phyloP scores from a whole-genome alignment of 768 basidiomycete species.

The Russula brevipes region DNA sequence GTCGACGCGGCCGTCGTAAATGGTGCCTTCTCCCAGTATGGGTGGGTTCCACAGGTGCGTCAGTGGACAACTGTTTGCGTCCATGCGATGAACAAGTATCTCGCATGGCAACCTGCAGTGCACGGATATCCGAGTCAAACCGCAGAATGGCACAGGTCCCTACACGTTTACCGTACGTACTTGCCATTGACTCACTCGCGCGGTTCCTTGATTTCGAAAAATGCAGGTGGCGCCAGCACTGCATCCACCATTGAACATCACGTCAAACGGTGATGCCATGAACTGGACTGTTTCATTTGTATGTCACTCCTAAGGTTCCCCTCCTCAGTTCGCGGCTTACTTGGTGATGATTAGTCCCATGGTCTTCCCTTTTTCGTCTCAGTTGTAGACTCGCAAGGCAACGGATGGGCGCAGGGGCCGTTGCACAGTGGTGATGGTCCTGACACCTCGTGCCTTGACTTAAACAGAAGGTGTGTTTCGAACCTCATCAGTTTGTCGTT shows the following conservation, averaged over 20 bases:
- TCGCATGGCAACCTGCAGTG: slow-evolving; percentile 37
- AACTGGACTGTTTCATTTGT: slow-evolving; percentile 55
- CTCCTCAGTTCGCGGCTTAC: slow-evolving; percentile 22
- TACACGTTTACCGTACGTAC: slow-evolving; percentile 50
- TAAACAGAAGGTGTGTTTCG: slow-evolving; percentile 8
- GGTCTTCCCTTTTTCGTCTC: slow-evolving; percentile 54
- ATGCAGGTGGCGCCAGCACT: slow-evolving; percentile 52
- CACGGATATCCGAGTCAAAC: slow-evolving; percentile 49
- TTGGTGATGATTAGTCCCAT: slow-evolving; percentile 38
- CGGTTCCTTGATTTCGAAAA: background rate
- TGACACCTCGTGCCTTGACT: slow-evolving; percentile 40
- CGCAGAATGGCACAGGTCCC: slow-evolving; percentile 55
- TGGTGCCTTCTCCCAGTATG: slow-evolving; percentile 54
- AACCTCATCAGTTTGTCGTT: background rate
- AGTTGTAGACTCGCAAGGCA: slow-evolving; percentile 46
- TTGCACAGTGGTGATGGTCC: slow-evolving; percentile 47
- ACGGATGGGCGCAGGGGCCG: slow-evolving; percentile 53
- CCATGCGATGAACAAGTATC: background rate
- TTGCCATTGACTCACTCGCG: background rate
- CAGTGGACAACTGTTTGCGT: background rate
- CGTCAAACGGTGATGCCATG: slow-evolving; percentile 40
- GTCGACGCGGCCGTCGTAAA: slow-evolving; percentile 41
- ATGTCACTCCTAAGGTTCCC: background rate
- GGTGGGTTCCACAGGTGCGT: slow-evolving; percentile 52
- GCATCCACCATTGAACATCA: slow-evolving; percentile 57